Percentiles rank a stretch among this genome's conserved stretches.
phyloP scores from a whole-genome alignment of 345 rosid species.

The Acer negundo region DNA sequence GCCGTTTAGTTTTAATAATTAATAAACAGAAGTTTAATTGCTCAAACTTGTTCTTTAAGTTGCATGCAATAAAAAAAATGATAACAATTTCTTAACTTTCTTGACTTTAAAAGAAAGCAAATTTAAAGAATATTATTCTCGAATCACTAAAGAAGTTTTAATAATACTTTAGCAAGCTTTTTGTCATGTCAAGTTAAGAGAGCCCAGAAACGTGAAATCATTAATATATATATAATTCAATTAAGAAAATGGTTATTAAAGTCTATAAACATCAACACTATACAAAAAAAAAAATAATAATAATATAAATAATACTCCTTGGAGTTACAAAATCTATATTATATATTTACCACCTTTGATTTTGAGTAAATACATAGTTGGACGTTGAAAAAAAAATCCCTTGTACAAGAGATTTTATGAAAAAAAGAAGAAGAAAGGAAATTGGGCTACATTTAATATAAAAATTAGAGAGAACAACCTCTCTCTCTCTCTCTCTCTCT shows the following conservation, averaged over 20 bases:
- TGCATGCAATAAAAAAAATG: constrained; percentile 2
- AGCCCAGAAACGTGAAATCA: background rate
- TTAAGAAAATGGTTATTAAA: background rate
- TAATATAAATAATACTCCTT: no score
- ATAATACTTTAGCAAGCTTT: background rate
- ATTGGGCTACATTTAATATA: background rate
- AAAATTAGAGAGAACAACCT: background rate
- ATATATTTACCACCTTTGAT: no score
- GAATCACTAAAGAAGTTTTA: constrained; percentile 19
- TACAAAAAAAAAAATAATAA: no score
- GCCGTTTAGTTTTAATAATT: no score
- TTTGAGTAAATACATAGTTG: background rate
- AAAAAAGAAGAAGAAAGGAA: no score
- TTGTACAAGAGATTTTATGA: no score
- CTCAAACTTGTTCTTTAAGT: constrained; percentile 12
- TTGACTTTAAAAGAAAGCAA: constrained; percentile 40
- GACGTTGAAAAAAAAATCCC: no score
- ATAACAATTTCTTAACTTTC: constrained; percentile 2
- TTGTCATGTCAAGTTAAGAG: constrained; percentile 15
- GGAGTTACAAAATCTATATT: background rate
- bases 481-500: no score
- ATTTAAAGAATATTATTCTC: constrained; percentile 29
- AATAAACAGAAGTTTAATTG: background rate
- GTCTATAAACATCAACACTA: background rate
- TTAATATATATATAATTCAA: background rate